Conservation (phyloP, 306 rosid species). For the Castanea crenata region DNA sequence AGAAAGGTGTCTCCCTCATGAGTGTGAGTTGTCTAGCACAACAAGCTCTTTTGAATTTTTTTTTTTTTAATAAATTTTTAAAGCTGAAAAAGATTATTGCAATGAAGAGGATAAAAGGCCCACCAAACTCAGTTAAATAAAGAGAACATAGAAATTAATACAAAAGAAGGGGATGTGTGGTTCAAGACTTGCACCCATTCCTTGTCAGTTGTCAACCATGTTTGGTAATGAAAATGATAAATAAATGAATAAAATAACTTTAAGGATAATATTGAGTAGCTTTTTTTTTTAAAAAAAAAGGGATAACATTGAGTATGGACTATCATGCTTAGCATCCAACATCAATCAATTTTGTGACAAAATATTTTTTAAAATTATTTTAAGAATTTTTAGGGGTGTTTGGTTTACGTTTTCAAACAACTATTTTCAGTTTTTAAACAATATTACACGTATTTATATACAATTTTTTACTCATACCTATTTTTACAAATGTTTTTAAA, state of each 20-base stretch:
- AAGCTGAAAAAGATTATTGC: neutral
- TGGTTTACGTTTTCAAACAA: no score
- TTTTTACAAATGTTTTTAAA: no score
- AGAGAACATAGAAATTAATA: neutral
- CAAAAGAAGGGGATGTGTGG: neutral
- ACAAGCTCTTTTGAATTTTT: neutral
- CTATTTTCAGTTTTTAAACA: no score
- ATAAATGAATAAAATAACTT: neutral
- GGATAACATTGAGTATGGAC: no score
- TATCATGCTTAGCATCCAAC: no score
- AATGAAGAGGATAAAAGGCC: conserved; percentile 5
- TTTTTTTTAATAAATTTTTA: neutral
- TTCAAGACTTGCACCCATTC: neutral
- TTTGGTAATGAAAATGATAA: neutral
- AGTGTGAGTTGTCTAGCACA: conserved; percentile 47
- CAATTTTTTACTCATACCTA: no score
- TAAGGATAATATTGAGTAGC: no score
- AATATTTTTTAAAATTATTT: no score
- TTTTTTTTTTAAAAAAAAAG: no score
- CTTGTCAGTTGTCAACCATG: neutral
- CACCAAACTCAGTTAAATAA: conserved; percentile 11
- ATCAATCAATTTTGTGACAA: no score
- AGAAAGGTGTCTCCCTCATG: conserved; percentile 29
- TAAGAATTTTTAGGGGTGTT: no score
- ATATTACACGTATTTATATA: no score